Percentiles rank a stretch among this genome's conserved stretches.
Conservation (phyloP, 2,329 filamentous ascomycete species). For the Diaporthe nobilis region DNA sequence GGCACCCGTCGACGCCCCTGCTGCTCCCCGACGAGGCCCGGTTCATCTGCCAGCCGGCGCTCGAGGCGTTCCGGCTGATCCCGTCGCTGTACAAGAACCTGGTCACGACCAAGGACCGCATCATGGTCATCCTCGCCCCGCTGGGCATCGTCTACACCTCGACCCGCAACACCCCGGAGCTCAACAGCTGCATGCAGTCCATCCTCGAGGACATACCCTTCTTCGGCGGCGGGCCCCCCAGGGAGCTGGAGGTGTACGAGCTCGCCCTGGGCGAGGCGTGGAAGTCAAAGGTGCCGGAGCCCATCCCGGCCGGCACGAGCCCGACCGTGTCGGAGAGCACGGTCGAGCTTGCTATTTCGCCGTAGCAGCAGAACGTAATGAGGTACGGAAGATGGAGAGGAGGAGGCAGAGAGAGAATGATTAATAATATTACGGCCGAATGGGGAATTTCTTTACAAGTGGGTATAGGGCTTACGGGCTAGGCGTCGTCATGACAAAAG, state of each 20-base stretch:
- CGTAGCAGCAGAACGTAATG: not conserved
- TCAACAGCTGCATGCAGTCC: constrained; percentile 40
- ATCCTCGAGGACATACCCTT: constrained; percentile 42
- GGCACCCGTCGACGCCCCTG: constrained; percentile 24
- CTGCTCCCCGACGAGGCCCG: constrained; percentile 37
- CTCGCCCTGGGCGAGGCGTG: constrained; percentile 33
- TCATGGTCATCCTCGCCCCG: constrained; percentile 42
- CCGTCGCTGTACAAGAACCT: constrained; percentile 42
- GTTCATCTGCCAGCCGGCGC: constrained; percentile 40
- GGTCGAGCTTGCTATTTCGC: constrained; percentile 31
- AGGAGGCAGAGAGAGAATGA: not conserved
- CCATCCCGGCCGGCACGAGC: constrained; percentile 33
- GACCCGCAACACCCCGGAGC: constrained; percentile 32
- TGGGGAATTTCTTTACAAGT: not conserved
- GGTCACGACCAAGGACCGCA: constrained; percentile 39
- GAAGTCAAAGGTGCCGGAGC: constrained; percentile 26
- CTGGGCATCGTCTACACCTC: constrained; percentile 42
- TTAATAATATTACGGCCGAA: not conserved
- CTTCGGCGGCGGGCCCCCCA: constrained; percentile 28
- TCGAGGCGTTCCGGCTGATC: constrained; percentile 42
- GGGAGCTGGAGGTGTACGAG: constrained; percentile 38
- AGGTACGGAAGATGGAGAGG: not conserved
- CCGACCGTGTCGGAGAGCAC: constrained; percentile 32
- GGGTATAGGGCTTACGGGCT: not conserved
- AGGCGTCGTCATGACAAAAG: not conserved